Evolutionary conservation across 2,329 filamentous ascomycete genomes (phyloP).

Genomic region (Fusarium mundagurra): DNA sequence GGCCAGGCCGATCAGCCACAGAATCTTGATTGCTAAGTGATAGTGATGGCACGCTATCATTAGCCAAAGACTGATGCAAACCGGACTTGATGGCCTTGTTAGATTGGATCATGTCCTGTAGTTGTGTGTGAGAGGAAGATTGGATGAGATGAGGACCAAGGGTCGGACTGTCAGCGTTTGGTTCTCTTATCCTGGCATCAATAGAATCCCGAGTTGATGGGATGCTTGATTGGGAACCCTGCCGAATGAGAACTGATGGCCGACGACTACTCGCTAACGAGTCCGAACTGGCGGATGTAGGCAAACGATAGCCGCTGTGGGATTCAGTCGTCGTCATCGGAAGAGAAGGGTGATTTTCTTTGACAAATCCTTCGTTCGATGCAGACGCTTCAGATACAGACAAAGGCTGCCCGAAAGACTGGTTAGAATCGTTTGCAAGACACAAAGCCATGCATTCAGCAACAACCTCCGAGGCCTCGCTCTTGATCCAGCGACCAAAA

Average conservation of each 20-base stretch:
- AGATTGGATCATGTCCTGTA: slow-evolving; percentile 69
- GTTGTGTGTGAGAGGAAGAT: slow-evolving; percentile 63
- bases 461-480: slow-evolving; percentile 81
- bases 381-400: slow-evolving; percentile 32
- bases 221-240: slow-evolving; percentile 61
- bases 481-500: slow-evolving; percentile 80
- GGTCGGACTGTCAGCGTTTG: slow-evolving; percentile 69
- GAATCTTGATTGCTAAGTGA: slow-evolving; percentile 61
- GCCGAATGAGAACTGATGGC: slow-evolving; percentile 50
- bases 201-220: slow-evolving; percentile 57
- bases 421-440: slow-evolving; percentile 42
- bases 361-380: slow-evolving; percentile 46
- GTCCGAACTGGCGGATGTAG: slow-evolving; percentile 61
- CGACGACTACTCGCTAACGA: slow-evolving; percentile 53
- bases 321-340: slow-evolving; percentile 49
- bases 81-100: slow-evolving; percentile 67
- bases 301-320: slow-evolving; percentile 61
- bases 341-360: slow-evolving; percentile 50
- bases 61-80: slow-evolving; percentile 64
- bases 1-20: slow-evolving; percentile 50
- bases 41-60: slow-evolving; percentile 68
- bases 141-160: slow-evolving; percentile 61
- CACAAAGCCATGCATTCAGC: slow-evolving; percentile 81
- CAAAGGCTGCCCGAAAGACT: slow-evolving; percentile 38
- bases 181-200: slow-evolving; percentile 48